Evolutionary conservation across 1,284 basidiomycete species (phyloP), one percentile per base, ranked within the genome.

Genomic region (Malassezia cuniculi): DNA sequence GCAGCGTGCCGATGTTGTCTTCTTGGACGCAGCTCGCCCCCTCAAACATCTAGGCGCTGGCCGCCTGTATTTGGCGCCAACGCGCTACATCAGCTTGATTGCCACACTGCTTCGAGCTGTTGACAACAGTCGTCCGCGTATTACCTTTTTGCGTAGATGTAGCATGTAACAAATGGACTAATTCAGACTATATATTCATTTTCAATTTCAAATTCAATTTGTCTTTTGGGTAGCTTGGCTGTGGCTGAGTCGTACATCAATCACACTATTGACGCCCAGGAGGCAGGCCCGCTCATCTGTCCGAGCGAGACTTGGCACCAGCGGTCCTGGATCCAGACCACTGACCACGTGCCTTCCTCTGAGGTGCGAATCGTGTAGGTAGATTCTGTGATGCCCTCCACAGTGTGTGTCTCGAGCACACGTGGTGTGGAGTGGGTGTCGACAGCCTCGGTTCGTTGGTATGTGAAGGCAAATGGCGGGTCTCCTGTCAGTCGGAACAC

Each of bases 321-420:
- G 30, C 74, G 74, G 68, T 90, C 85, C 15, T 80, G 76, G 39
- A 90, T 79, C 40, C 80, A 85, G 5, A 83, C 85, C n/a, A 95
- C 82, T 10, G 80, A 83, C 84, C 85, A 89, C 12, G 82, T 85
- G 7, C 86, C 86, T 73, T 90, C 85, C 34, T 83, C 69, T 3
- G 83, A 80, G 6, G 85, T 85, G 63, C 78, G 85, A 50, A 95
- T 81, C 3, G 83, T 82, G 66, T 90, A 93, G 57, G 78, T 78
- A 14, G 78, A 72, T 6, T 76, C 75, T 50, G 74, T 74, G 5
- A 93, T 76, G 6, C 83, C 81, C 10, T 84, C 82, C 12, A 63
- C 54, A 17, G 60, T 63, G 25, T 60, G 55, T 16, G 56, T 58
- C 48, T 58, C 61, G 27, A 66, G 36, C 31, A 66, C 55, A 26